Conservation (phyloP, 768 basidiomycete species). For the Hemileccinum rubropunctum region DNA sequence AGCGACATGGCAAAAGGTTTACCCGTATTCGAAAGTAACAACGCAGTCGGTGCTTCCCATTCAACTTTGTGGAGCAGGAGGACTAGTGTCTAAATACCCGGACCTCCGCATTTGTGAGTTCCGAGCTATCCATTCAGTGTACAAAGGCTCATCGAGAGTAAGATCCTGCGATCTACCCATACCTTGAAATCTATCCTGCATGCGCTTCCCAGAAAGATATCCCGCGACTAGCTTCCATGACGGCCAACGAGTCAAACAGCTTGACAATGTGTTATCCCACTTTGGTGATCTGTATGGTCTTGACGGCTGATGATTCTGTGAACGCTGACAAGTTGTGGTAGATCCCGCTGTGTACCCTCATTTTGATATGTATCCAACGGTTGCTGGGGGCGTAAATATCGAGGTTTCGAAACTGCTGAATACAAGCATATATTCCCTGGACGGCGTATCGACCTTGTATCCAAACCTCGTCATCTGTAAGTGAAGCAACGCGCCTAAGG, state of each 20-base stretch:
- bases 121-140: background rate
- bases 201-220: conserved; percentile 1
- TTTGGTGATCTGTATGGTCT: conserved; percentile 35
- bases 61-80: conserved; percentile 9
- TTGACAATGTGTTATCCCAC: conserved; percentile 29
- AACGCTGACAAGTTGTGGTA: conserved; percentile 14
- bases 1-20: conserved; percentile 15
- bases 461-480: conserved; percentile 20
- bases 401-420: background rate
- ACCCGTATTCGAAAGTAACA: conserved; percentile 11
- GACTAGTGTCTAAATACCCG: conserved; percentile 12
- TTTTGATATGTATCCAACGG: conserved; percentile 39
- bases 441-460: background rate
- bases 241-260: background rate
- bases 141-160: conserved; percentile 3
- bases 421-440: background rate
- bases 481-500: background rate
- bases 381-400: background rate
- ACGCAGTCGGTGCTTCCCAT: background rate
- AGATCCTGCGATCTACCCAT: conserved; percentile 43
- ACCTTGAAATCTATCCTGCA: conserved; percentile 40
- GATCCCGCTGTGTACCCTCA: conserved; percentile 42
- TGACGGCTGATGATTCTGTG: background rate
- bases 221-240: background rate
- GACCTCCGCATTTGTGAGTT: conserved; percentile 20